These are phyloP conservation scores for Termitomyces sp. DNA, from an alignment of 1,284 basidiomycete genomes.

Conservation along the genomic window DNA sequence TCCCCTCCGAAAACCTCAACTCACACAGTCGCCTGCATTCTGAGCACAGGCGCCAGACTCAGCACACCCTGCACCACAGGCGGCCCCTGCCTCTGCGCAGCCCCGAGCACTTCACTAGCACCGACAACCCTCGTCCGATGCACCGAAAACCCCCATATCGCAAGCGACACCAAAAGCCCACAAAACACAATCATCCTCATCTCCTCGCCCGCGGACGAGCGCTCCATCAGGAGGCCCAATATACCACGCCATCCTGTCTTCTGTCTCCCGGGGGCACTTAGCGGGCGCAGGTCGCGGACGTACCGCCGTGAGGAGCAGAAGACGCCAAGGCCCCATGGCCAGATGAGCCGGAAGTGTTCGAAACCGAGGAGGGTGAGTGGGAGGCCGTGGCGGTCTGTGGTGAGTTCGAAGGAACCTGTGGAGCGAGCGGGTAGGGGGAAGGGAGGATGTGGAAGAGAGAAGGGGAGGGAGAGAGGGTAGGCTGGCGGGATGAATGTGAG, in stretches of 20 bases:
- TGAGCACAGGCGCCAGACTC: background rate
- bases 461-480: conserved; percentile 36
- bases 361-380: conserved; percentile 34
- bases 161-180: conserved; percentile 46
- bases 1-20: background rate
- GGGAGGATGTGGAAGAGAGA: conserved; percentile 34
- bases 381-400: conserved; percentile 44
- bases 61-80: background rate
- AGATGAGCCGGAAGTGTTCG: conserved; percentile 33
- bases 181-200: conserved; percentile 57
- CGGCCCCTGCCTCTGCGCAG: background rate
- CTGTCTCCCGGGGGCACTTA: conserved; percentile 31
- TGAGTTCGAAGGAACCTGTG: conserved; percentile 53
- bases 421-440: conserved; percentile 32
- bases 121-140: conserved; percentile 8
- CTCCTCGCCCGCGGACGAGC: conserved; percentile 64
- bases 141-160: conserved; percentile 48
- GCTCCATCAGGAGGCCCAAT: conserved; percentile 46
- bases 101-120: conserved; percentile 6
- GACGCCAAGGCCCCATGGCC: conserved; percentile 40
- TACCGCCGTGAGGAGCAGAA: conserved; percentile 35
- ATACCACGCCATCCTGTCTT: conserved; percentile 33
- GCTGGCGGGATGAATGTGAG: conserved; percentile 54
- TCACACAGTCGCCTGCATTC: conserved; percentile 8
- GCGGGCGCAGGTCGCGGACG: conserved; percentile 46